Conservation (phyloP, 225 moss, liverwort and hornwort species). For the Climacium dendroides region DNA sequence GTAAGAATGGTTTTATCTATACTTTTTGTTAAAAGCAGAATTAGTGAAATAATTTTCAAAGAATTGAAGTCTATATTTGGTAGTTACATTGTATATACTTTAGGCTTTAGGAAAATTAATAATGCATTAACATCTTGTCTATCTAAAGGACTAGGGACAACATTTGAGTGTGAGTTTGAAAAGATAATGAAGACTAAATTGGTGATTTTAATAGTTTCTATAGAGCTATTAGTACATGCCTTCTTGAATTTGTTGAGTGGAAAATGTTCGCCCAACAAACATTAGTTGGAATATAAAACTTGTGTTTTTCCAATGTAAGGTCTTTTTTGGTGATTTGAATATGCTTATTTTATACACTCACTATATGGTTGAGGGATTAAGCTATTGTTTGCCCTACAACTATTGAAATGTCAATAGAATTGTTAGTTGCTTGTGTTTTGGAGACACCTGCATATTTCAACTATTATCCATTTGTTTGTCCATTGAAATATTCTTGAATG, state of each 20-base stretch:
- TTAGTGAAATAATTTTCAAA: background rate
- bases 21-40: background rate
- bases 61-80: background rate
- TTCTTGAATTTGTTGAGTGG: background rate
- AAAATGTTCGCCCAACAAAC: background rate
- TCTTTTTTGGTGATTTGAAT: background rate
- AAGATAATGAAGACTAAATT: background rate
- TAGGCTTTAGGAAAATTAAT: background rate
- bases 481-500: too few species aligned
- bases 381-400: too few species aligned
- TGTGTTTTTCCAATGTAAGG: background rate
- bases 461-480: too few species aligned
- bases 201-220: background rate
- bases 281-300: background rate
- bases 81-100: background rate
- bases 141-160: too few species aligned
- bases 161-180: background rate
- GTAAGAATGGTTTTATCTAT: background rate
- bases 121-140: background rate
- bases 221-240: background rate
- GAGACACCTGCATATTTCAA: background rate
- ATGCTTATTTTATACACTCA: background rate
- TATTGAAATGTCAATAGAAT: background rate
- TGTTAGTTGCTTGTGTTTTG: background rate
- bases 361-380: background rate